These are phyloP conservation scores for Annulohypoxylon truncatum DNA, from an alignment of 2,329 filamentous ascomycete genomes.

Conservation along the genomic window DNA sequence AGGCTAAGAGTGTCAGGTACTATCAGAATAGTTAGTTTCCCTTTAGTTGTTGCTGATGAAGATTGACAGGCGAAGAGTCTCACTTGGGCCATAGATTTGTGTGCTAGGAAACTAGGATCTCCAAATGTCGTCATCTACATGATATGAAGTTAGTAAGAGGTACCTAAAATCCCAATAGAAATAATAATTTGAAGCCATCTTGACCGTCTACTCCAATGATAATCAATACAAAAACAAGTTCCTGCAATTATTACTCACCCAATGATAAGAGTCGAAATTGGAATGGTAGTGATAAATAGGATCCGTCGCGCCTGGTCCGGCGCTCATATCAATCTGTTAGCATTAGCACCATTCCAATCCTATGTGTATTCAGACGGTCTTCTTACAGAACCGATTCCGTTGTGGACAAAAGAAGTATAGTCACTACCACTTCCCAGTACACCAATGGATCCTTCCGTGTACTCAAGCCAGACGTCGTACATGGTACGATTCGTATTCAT, in stretches of 20 bases:
- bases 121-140: conserved; percentile 78
- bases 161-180: not conserved
- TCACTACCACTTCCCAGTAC: conserved; percentile 75
- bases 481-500: conserved; percentile 57
- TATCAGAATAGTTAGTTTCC: conserved; percentile 35
- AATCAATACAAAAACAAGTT: no score
- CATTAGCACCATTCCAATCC: conserved; percentile 39
- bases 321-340: conserved; percentile 68
- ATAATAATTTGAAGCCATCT: no score
- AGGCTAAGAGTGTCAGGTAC: conserved; percentile 55
- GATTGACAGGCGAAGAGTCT: conserved; percentile 30
- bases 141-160: not conserved
- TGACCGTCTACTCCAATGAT: no score
- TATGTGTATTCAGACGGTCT: conserved; percentile 49
- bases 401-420: conserved; percentile 74
- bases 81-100: conserved; percentile 67
- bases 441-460: conserved; percentile 60
- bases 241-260: conserved; percentile 52
- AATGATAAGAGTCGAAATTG: conserved; percentile 86
- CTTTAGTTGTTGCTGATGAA: not conserved
- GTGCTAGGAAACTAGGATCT: conserved; percentile 73
- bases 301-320: conserved; percentile 56
- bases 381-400: conserved; percentile 56
- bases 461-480: conserved; percentile 56
- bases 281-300: conserved; percentile 81